Conservation (phyloP, 2,329 filamentous ascomycete genomes). For the Rhinocladiella similis region DNA sequence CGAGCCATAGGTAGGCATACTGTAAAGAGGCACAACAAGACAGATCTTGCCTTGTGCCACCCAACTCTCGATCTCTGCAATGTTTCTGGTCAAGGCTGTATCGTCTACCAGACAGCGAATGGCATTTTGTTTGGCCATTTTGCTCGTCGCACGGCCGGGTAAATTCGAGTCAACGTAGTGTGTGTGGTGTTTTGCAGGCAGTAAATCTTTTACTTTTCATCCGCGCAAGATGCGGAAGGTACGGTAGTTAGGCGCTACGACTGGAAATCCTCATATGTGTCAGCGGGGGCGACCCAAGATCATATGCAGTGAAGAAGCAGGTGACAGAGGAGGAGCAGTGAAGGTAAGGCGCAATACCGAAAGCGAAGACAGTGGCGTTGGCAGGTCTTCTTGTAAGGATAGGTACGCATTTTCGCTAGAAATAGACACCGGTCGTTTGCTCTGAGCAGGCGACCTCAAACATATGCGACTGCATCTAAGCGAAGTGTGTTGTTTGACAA, state of each 20-base stretch:
- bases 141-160: constrained; percentile 5
- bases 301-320: constrained; percentile 1
- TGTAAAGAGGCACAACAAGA: constrained; percentile 54
- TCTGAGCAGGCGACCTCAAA: constrained; percentile 10
- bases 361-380: constrained; percentile 16
- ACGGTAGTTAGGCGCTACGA: constrained; percentile 15
- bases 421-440: constrained; percentile 13
- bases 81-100: constrained; percentile 52
- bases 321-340: constrained; percentile 2
- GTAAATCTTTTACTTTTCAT: constrained; percentile 7
- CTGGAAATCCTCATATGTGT: constrained; percentile 12
- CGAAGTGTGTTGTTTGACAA: not conserved
- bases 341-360: constrained; percentile 19
- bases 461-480: constrained; percentile 16
- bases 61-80: constrained; percentile 55
- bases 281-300: not conserved
- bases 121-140: constrained; percentile 39
- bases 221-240: constrained; percentile 12
- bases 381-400: constrained; percentile 7
- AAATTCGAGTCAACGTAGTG: constrained; percentile 5
- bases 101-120: constrained; percentile 56
- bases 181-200: not conserved
- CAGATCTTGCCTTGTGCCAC: constrained; percentile 50
- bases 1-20: constrained; percentile 35
- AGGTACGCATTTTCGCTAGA: constrained; percentile 26